Evolutionary conservation across 768 basidiomycete species (phyloP), one percentile per base, ranked within the genome.

Genomic region (Chlorophyllum brunneum): DNA sequence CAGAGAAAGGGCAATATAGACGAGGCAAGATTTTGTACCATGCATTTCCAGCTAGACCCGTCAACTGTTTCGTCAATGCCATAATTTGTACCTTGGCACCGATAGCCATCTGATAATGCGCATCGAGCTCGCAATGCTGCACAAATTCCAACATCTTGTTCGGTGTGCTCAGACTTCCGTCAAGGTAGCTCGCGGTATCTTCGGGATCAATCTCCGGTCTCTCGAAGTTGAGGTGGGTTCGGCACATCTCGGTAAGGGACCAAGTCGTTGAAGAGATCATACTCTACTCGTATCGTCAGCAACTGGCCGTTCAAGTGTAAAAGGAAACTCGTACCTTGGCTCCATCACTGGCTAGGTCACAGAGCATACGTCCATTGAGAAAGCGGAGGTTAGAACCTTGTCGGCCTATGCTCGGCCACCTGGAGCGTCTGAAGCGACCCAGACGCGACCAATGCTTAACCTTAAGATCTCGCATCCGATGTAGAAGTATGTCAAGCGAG

Each of bases 221-320:
- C 47, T 88, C 85, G 54, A 81, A 80, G 56, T 86, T 86, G 56
- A 99, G 81, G 65, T 95, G 88, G 0, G 92, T 89, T 56, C 77
- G 80, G 70, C 91, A 94, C 94, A 99, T 98, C 68, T 99, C 97
- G 7, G 92, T 92, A 48, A 98, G 71, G 2, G 95, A 95, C 97
- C 97, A 99, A 1, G 97, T 98, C 3, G 93, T 98, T 2, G 97
- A 98, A 0, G 86, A 71, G 64, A 99, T 98, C 92, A 98, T 95
- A 18, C 89, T 86, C 93, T 95, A 61, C 16, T 15, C 37, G 7
- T 3, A 44, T 2, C 48, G 18, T 51, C 22, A 34, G 10, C 9
- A 13, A 54, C 8, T 38, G 47, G 20, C 5, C 49, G 38, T 29
- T 11, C 2, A 38, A 44, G 38, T 13, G 15, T 39, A 45, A 24